Evolutionary conservation across 2,329 filamentous ascomycete genomes (phyloP).

Genomic region (Nigrospora osmanthi): DNA sequence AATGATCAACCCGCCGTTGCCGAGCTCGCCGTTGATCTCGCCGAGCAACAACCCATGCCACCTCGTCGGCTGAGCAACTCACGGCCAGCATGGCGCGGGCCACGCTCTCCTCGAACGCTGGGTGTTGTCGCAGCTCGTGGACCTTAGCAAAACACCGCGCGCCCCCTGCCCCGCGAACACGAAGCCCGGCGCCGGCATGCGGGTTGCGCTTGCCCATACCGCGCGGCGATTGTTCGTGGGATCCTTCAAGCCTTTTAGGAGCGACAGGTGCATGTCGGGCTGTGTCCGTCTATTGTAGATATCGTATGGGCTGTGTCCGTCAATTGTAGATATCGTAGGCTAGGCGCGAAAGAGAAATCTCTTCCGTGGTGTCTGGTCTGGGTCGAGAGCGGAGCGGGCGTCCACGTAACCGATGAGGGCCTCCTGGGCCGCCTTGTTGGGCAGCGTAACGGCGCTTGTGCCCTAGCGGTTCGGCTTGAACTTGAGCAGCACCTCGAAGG

Average conservation of each 20-base stretch:
- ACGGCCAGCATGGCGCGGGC: constrained; percentile 21
- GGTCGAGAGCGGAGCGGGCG: constrained; percentile 14
- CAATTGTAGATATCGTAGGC: not conserved
- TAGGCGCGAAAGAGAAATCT: not conserved
- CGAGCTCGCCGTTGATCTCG: constrained; percentile 4
- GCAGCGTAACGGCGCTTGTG: constrained; percentile 21
- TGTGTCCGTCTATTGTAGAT: not conserved
- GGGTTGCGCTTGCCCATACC: constrained; percentile 9
- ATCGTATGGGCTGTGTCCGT: not conserved
- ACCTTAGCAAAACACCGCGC: constrained; percentile 33
- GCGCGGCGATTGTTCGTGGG: constrained; percentile 5
- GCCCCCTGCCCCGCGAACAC: constrained; percentile 35
- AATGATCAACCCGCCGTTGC: constrained; percentile 15
- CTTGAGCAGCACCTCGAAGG: constrained; percentile 25
- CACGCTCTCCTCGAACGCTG: constrained; percentile 17
- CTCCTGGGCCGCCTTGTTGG: constrained; percentile 21
- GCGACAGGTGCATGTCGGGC: not conserved
- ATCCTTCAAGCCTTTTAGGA: constrained; percentile 11
- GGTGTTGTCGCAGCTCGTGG: constrained; percentile 17
- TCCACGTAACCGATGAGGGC: constrained; percentile 20
- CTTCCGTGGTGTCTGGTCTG: constrained; percentile 10
- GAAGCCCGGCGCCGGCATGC: constrained; percentile 19
- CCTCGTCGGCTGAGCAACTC: constrained; percentile 2
- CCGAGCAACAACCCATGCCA: not conserved
- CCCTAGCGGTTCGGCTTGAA: constrained; percentile 25